Evolutionary conservation across 176 grass and related monocot species (phyloP), one percentile per base, ranked within the genome.

Genomic region (Otatea glauca): DNA sequence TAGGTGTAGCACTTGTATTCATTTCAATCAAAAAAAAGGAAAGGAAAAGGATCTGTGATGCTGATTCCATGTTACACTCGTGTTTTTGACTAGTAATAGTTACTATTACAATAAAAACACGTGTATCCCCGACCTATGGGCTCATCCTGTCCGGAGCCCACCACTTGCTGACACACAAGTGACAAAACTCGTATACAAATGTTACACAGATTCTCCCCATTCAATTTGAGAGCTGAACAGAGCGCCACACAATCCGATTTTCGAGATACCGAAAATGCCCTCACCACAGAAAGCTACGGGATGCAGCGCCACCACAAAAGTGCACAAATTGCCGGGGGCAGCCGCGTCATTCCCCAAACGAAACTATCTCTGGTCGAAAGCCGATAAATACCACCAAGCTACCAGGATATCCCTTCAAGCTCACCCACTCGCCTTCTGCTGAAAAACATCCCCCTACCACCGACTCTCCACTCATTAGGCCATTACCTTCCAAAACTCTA

Each of bases 371-470:
- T 68, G 0, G 12, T 6, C 2, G 13, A 34, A n/a, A n/a, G 76
- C 43, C 32, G 44, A 89, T 77, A 85, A 55, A 89, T 86, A 72
- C 55, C 54, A 45, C 35, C 72, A 70, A 45, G 77, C 51, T 47
- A 14, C 4, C 88, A 70, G 65, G 88, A 89, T 82, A 70, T 86
- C 71, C 71, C 59, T 70, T 65, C 72, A 82, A 86, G 54, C 83
- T 81, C 88, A 81, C 83, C 87, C 88, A 81, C 83, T 64, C 71
- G 18, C 85, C 77, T 56, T 24, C 16, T 75, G 38, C 75, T n/a
- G 75, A 49, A 53, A 80, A 85, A 66, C 82, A 41, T 45, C 68
- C 10, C 59, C 37, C 20, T 10, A 37, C 29, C 86, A 68, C 34
- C 73, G 49, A 43, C 60, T 34, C 87, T 58, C 87, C 58, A 37